Percentiles rank a stretch among this genome's conserved stretches.
Conservation (phyloP, 257 asterid genomes). For the Phtheirospermum japonicum region DNA sequence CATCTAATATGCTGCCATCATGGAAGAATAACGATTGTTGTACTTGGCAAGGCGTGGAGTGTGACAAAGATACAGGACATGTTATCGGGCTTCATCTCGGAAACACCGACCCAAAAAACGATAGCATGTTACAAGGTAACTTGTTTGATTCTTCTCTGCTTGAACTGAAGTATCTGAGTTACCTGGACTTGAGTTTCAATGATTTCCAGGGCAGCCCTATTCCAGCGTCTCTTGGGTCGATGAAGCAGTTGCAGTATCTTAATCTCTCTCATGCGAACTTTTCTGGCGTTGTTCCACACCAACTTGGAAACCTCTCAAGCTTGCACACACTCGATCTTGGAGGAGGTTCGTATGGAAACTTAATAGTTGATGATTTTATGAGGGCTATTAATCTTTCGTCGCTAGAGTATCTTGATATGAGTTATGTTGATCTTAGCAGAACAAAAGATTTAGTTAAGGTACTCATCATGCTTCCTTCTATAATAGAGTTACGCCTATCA, state of each 20-base stretch:
- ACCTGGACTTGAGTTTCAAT: not conserved
- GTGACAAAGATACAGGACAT: too few relatives aligned
- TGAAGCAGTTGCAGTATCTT: not conserved
- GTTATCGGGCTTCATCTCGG: too few relatives aligned
- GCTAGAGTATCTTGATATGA: slow-evolving; percentile 10
- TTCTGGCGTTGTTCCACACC: not conserved
- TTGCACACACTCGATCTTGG: not conserved
- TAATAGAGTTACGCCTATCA: not conserved
- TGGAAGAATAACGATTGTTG: too few relatives aligned
- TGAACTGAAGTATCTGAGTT: not conserved
- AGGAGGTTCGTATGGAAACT: too few relatives aligned
- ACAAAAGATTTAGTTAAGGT: not conserved
- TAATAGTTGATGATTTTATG: not conserved
- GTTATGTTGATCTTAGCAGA: not conserved
- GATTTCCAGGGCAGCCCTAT: not conserved
- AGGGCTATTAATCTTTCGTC: not conserved
- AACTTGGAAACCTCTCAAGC: not conserved
- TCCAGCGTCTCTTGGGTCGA: not conserved
- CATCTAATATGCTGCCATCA: too few relatives aligned
- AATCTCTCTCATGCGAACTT: not conserved
- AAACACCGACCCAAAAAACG: too few relatives aligned
- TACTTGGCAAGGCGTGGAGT: too few relatives aligned
- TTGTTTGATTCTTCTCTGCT: not conserved
- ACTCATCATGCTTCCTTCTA: slow-evolving; percentile 1
- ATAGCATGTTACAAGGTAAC: not conserved